A percentile compares a stretch with the other conserved stretches of the same genome.
Evolutionary conservation across 2,329 filamentous ascomycete species (phyloP).

Genomic region (Neopestalotiopsis clavispora): DNA sequence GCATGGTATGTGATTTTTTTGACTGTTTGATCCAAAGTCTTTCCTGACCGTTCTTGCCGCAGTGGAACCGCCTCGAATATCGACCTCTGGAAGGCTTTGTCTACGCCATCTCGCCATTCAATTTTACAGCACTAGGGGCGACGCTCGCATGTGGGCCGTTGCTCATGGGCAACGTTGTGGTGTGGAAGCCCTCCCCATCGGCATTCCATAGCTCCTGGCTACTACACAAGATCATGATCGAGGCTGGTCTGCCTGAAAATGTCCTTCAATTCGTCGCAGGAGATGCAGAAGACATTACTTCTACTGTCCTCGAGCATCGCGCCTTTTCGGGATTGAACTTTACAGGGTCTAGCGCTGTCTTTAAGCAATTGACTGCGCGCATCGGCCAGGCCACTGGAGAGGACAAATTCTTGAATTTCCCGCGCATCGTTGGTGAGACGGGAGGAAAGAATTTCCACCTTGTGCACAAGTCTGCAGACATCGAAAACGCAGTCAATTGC

Average conservation of each 20-base stretch:
- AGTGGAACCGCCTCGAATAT: constrained; percentile 36
- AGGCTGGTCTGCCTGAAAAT: constrained; percentile 42
- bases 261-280: constrained; percentile 42
- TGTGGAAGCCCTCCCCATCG: constrained; percentile 45
- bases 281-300: constrained; percentile 34
- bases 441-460: constrained; percentile 60
- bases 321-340: constrained; percentile 31
- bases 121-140: constrained; percentile 46
- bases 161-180: constrained; percentile 44
- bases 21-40: background rate
- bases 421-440: constrained; percentile 55
- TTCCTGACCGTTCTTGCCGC: background rate
- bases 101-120: constrained; percentile 46
- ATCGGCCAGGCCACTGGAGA: constrained; percentile 35
- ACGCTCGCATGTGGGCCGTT: constrained; percentile 41
- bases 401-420: constrained; percentile 41
- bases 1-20: background rate
- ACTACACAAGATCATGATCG: constrained; percentile 43
- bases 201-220: constrained; percentile 40
- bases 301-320: background rate
- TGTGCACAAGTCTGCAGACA: constrained; percentile 50
- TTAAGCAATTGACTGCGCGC: constrained; percentile 37
- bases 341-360: constrained; percentile 44
- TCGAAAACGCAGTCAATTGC: constrained; percentile 49
- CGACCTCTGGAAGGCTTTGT: constrained; percentile 47